These are phyloP conservation scores for Ramalina peruviana DNA, from an alignment of 495 filamentous ascomycete genomes.

Conservation along the genomic window DNA sequence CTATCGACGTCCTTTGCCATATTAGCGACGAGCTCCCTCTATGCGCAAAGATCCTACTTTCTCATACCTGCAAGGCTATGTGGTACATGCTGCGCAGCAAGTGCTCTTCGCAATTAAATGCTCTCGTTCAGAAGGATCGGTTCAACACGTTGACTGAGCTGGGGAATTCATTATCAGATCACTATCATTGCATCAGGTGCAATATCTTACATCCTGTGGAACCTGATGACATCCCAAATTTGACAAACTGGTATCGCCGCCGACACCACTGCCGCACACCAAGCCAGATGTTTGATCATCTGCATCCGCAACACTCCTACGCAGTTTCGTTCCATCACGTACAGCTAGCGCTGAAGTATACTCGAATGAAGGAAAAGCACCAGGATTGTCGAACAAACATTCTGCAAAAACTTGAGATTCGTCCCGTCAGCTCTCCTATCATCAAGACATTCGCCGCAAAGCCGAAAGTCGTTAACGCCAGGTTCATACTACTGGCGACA, in stretches of 20 bases:
- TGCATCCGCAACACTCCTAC: conserved; percentile 5
- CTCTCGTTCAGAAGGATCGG: not conserved
- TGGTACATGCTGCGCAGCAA: conserved; percentile 6
- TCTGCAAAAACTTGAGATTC: conserved; percentile 4
- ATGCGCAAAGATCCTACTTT: conserved; percentile 8
- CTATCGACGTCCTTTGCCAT: conserved; percentile 6
- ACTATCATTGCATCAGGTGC: conserved; percentile 7
- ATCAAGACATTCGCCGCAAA: conserved; percentile 6
- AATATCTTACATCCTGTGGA: conserved; percentile 9
- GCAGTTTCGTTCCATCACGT: conserved; percentile 6
- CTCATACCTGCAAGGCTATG: conserved; percentile 8
- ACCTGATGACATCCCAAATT: conserved; percentile 7
- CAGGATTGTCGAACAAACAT: conserved; percentile 7
- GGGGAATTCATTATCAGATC: conserved; percentile 5
- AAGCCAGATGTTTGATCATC: conserved; percentile 3
- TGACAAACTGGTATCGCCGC: conserved; percentile 10
- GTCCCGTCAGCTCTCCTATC: conserved; percentile 3
- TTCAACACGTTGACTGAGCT: conserved; percentile 7
- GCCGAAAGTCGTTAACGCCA: conserved; percentile 5
- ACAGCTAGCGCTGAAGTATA: conserved; percentile 8
- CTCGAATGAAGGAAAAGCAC: conserved; percentile 8
- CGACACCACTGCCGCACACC: conserved; percentile 4
- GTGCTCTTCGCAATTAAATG: conserved; percentile 4
- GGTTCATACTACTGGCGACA: conserved; percentile 4
- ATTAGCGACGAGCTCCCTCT: conserved; percentile 5